Conservation (phyloP, 192 early-diverging fungal genomes). For the Umbelopsis sp. region DNA sequence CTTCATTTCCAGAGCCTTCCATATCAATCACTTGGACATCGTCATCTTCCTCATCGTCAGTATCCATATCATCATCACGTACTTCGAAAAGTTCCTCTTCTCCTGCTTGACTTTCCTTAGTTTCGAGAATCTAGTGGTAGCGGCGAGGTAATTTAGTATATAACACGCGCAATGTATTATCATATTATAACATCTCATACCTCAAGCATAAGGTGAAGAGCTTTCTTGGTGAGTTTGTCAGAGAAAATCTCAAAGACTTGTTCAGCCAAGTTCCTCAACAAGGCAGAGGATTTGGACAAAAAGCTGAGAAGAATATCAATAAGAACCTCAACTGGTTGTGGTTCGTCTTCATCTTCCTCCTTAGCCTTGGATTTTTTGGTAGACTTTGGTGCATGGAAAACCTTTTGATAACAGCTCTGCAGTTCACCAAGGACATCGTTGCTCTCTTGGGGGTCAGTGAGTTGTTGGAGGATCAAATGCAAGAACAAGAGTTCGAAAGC, state of each 20-base stretch:
- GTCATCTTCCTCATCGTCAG: slow-evolving; percentile 46
- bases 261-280: slow-evolving; percentile 74
- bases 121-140: slow-evolving; percentile 44
- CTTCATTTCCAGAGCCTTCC: slow-evolving; percentile 28
- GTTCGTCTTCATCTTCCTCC: slow-evolving; percentile 61
- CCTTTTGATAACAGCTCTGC: slow-evolving; percentile 70
- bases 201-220: slow-evolving; percentile 74
- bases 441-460: slow-evolving; percentile 66
- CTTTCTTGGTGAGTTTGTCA: slow-evolving; percentile 69
- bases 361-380: slow-evolving; percentile 44
- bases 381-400: slow-evolving; percentile 52
- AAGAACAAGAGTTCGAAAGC: slow-evolving; percentile 77
- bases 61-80: slow-evolving; percentile 51
- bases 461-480: slow-evolving; percentile 64
- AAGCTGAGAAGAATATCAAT: slow-evolving; percentile 90
- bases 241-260: slow-evolving; percentile 87
- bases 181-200: background rate
- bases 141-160: no score
- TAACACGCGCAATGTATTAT: no score
- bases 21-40: slow-evolving; percentile 38
- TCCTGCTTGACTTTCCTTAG: slow-evolving; percentile 54
- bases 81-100: slow-evolving; percentile 61
- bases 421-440: slow-evolving; percentile 70
- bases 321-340: slow-evolving; percentile 88
- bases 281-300: slow-evolving; percentile 78